Evolutionary conservation across 108 stramenopile species (phyloP).

Genomic region (Skeletonema costatum): DNA sequence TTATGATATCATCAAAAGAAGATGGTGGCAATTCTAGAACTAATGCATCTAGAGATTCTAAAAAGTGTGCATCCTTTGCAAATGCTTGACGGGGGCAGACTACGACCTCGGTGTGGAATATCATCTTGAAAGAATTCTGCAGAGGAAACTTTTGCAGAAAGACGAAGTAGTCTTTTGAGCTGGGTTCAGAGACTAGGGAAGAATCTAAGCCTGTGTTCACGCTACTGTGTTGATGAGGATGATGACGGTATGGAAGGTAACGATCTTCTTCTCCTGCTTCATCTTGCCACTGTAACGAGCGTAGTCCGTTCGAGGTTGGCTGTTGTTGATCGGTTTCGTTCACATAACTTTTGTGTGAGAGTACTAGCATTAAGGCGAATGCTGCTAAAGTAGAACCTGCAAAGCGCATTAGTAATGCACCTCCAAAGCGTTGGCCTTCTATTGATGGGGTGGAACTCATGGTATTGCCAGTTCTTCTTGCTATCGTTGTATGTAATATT

Average conservation of each 20-base stretch:
- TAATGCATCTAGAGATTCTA: conserved; percentile 26
- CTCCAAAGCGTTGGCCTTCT: background rate
- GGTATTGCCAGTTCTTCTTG: background rate
- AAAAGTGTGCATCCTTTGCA: conserved; percentile 17
- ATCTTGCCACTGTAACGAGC: background rate
- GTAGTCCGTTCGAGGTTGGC: background rate
- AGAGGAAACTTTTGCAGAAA: conserved; percentile 55
- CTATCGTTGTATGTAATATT: too few relatives aligned
- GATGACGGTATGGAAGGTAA: background rate
- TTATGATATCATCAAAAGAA: background rate
- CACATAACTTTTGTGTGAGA: background rate
- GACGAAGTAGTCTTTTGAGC: conserved; percentile 22
- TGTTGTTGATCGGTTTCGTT: background rate
- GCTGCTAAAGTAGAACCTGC: background rate
- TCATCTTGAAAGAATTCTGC: conserved; percentile 22
- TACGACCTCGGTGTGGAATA: conserved; percentile 51
- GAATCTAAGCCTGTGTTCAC: background rate
- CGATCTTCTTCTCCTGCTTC: background rate
- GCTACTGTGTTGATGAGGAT: background rate
- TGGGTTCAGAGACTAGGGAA: background rate
- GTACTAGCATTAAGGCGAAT: background rate
- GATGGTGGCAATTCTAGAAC: conserved; percentile 4
- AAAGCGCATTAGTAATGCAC: background rate
- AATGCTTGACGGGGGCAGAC: conserved; percentile 43
- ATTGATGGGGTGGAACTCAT: background rate